Conservation (phyloP, 1,284 basidiomycete genomes). For the Pseudozyma sp. region DNA sequence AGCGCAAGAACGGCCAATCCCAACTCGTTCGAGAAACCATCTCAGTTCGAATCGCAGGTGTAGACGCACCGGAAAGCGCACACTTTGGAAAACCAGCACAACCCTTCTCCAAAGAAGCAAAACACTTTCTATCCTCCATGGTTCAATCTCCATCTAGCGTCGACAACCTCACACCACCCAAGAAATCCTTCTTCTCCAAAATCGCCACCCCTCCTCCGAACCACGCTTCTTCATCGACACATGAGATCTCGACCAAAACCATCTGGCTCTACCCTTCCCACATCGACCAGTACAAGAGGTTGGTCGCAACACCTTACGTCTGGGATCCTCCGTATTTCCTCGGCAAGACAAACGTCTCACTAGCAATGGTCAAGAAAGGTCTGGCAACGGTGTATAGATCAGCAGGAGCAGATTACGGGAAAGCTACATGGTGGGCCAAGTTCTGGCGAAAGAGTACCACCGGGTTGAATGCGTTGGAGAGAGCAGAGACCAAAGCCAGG, state of each 20-base stretch:
- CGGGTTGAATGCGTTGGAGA: conserved; percentile 50
- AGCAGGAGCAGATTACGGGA: conserved; percentile 63
- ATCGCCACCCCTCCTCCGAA: not conserved
- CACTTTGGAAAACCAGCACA: conserved; percentile 67
- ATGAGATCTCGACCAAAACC: conserved; percentile 15
- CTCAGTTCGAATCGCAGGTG: conserved; percentile 63
- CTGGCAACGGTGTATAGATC: conserved; percentile 65
- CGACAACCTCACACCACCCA: conserved; percentile 26
- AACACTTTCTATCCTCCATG: conserved; percentile 50
- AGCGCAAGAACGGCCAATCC: conserved; percentile 17
- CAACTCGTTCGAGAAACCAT: conserved; percentile 54
- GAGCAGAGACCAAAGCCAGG: conserved; percentile 54
- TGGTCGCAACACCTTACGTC: conserved; percentile 67
- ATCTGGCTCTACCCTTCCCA: conserved; percentile 62
- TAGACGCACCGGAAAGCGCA: conserved; percentile 64
- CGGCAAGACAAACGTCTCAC: conserved; percentile 64
- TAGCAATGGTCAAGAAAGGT: conserved; percentile 60
- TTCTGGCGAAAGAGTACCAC: conserved; percentile 47
- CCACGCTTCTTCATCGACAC: not conserved
- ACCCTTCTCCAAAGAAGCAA: conserved; percentile 65
- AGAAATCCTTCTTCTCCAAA: conserved; percentile 18
- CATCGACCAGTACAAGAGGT: conserved; percentile 66
- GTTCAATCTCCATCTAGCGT: conserved; percentile 40
- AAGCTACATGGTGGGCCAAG: conserved; percentile 54
- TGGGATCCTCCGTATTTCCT: conserved; percentile 62